Evolutionary conservation across 768 basidiomycete species (phyloP), one percentile per base, ranked within the genome.

Genomic region (Hirschioporus abietinus): DNA sequence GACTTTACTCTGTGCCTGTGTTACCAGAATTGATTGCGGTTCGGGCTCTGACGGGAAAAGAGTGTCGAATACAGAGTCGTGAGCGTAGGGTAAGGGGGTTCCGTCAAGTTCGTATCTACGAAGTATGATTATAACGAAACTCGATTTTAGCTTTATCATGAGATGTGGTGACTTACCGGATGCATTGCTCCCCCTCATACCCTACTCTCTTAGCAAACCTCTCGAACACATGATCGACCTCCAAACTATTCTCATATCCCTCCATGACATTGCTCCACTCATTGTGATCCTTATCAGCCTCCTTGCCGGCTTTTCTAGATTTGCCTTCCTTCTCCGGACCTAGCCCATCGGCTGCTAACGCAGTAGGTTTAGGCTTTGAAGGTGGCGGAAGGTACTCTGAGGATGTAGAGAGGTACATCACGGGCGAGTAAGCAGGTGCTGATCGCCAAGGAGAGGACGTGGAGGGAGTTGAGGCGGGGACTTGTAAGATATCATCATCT

Each of bases 31-130:
- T 27, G 72, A 66, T 42, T 72, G 72, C 1, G 81, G 76, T 15
- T 76, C 66, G 12, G 78, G 74, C 52, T 66, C 25, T 0, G 87
- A 84, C 9, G 91, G 88, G 77, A 95, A 98, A n/a, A 97, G 82
- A 23, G 77, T 74, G 63, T 88, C 79, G 77, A 89, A 95, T 8
- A 89, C 81, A 1, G 79, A 77, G 70, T 95, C 95, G 18, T 87
- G 86, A n/a, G 90, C 84, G 76, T 91, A 99, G 10, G 94, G 92
- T 2, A 98, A 80, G 1, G 96, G 96, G 0, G 79, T 84, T 25
- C 95, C 92, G 35, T 85, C 84, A n/a, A 95, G 81, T 60, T 97
- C 95, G 73, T 99, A 99, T 64, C 94, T 95, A 72, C 17, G 24
- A 27, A 64, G 30, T 30, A 3, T 30, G 8, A 30, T 30, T 65